These are phyloP conservation scores for Myriosclerotinia curreyana DNA, from an alignment of 2,329 filamentous ascomycete species.

Conservation along the genomic window DNA sequence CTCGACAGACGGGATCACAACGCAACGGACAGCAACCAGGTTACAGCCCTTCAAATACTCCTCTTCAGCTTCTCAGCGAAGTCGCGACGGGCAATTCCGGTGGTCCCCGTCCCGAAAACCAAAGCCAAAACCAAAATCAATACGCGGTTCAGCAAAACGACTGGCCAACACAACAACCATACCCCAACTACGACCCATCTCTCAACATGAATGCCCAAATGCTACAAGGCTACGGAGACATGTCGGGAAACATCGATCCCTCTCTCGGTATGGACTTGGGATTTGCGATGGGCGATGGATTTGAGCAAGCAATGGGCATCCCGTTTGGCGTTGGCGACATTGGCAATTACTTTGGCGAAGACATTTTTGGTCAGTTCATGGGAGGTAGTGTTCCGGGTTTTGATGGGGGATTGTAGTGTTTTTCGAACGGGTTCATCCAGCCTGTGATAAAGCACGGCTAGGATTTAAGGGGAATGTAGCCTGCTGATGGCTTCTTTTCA, in stretches of 20 bases:
- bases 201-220: slow-evolving; percentile 27
- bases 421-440: not conserved
- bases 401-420: slow-evolving; percentile 22
- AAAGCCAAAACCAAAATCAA: slow-evolving; percentile 29
- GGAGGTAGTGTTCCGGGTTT: slow-evolving; percentile 29
- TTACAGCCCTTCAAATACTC: slow-evolving; percentile 39
- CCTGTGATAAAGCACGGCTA: not conserved
- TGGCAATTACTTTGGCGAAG: slow-evolving; percentile 36
- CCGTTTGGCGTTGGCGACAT: slow-evolving; percentile 38
- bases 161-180: slow-evolving; percentile 30
- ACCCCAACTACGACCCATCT: slow-evolving; percentile 27
- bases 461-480: too few relatives aligned
- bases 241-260: slow-evolving; percentile 35
- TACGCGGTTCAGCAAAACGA: slow-evolving; percentile 29
- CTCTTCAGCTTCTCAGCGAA: slow-evolving; percentile 43
- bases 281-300: slow-evolving; percentile 37
- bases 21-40: slow-evolving; percentile 30
- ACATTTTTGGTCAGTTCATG: slow-evolving; percentile 31
- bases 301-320: slow-evolving; percentile 39
- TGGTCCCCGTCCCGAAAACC: slow-evolving; percentile 29
- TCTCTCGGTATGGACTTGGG: slow-evolving; percentile 35
- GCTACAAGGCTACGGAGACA: slow-evolving; percentile 23
- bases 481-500: not conserved
- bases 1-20: slow-evolving; percentile 10
- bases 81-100: slow-evolving; percentile 42